A percentile compares a stretch with the other conserved stretches of the same genome.
These are phyloP conservation scores for Penicillium sp. DNA, from an alignment of 2,329 filamentous ascomycete species.

Conservation along the genomic window DNA sequence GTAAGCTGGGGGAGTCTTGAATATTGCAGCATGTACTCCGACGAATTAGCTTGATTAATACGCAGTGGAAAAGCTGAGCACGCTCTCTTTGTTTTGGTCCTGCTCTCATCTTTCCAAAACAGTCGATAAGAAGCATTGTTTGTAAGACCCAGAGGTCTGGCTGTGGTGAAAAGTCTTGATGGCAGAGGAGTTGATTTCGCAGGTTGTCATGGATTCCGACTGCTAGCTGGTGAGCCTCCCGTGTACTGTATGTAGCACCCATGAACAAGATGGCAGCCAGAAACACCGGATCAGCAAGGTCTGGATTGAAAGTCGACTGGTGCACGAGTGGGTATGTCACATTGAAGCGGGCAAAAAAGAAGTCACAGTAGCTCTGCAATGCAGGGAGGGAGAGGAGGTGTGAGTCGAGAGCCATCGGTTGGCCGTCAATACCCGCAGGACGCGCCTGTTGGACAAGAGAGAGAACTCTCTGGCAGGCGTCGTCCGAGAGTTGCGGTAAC, in stretches of 20 bases:
- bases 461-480: slow-evolving; percentile 47
- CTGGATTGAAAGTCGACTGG: slow-evolving; percentile 60
- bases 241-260: slow-evolving; percentile 65
- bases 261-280: slow-evolving; percentile 61
- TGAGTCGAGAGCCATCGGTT: slow-evolving; percentile 53
- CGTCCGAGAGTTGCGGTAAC: slow-evolving; percentile 36
- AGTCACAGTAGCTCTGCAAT: slow-evolving; percentile 61
- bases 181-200: slow-evolving; percentile 62
- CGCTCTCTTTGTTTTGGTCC: slow-evolving; percentile 68
- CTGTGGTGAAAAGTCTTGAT: slow-evolving; percentile 61
- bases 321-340: slow-evolving; percentile 64
- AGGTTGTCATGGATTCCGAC: slow-evolving; percentile 66
- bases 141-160: slow-evolving; percentile 66
- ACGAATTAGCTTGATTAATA: slow-evolving; percentile 60
- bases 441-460: slow-evolving; percentile 56
- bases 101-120: slow-evolving; percentile 66
- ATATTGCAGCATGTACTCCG: slow-evolving; percentile 57
- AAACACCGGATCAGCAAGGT: slow-evolving; percentile 55
- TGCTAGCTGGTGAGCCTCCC: slow-evolving; percentile 63
- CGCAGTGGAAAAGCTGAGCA: slow-evolving; percentile 63
- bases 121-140: slow-evolving; percentile 65
- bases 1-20: slow-evolving; percentile 39
- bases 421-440: slow-evolving; percentile 54
- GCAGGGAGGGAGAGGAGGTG: slow-evolving; percentile 56
- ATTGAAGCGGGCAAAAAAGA: slow-evolving; percentile 67